A percentile compares a stretch with the other conserved stretches of the same genome.
Conservation (phyloP, 352 stramenopile genomes). For the Globisporangium heterothallicum region DNA sequence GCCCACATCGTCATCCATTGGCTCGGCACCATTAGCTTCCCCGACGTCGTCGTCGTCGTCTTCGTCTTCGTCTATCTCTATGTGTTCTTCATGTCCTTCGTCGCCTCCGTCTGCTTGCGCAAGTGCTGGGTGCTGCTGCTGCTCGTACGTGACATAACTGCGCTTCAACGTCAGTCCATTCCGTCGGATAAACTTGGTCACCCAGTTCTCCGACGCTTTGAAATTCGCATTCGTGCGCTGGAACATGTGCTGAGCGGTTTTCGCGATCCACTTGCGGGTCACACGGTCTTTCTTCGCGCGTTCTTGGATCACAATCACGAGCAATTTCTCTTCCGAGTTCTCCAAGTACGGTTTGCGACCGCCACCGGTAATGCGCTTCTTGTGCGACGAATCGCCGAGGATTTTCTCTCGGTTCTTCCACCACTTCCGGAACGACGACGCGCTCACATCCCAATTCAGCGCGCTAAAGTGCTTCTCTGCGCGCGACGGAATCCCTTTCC, state of each 20-base stretch:
- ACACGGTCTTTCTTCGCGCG: conserved; percentile 74
- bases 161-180: conserved; percentile 73
- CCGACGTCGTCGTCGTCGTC: conserved; percentile 8
- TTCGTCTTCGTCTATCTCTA: neutral
- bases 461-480: conserved; percentile 71
- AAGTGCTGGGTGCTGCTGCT: conserved; percentile 18
- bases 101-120: conserved; percentile 13
- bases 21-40: neutral
- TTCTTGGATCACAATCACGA: conserved; percentile 74
- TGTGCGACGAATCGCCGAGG: conserved; percentile 55
- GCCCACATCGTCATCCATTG: neutral
- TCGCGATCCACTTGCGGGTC: conserved; percentile 80
- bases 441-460: conserved; percentile 70
- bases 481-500: conserved; percentile 61
- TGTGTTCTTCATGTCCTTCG: no score
- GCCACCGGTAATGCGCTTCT: conserved; percentile 69
- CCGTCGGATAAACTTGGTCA: conserved; percentile 78
- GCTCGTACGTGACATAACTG: conserved; percentile 73
- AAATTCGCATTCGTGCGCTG: conserved; percentile 64
- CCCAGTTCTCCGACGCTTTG: conserved; percentile 79
- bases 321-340: conserved; percentile 58
- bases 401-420: conserved; percentile 84
- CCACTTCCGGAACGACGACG: conserved; percentile 78
- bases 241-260: conserved; percentile 82
- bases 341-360: conserved; percentile 70